Conservation (phyloP, 495 filamentous ascomycete species). For the Penicillium cinerascens region DNA sequence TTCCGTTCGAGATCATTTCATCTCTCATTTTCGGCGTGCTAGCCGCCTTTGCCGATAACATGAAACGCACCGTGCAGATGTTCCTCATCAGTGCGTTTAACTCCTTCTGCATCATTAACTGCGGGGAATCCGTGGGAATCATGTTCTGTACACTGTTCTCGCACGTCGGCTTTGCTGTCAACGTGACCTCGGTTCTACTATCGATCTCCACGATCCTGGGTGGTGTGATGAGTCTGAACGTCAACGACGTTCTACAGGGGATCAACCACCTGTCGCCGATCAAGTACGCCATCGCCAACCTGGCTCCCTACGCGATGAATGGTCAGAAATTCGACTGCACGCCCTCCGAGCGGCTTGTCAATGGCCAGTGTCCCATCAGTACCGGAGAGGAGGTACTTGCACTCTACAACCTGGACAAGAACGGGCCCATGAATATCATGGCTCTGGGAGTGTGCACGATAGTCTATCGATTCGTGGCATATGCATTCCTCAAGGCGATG, state of each 20-base stretch:
- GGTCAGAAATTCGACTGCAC: conserved; percentile 58
- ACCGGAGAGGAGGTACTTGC: conserved; percentile 61
- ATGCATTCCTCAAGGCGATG: conserved; percentile 52
- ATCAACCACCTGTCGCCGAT: conserved; percentile 68
- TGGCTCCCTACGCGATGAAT: conserved; percentile 56
- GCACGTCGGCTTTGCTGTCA: conserved; percentile 72
- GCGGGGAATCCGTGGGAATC: conserved; percentile 73
- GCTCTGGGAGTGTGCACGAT: conserved; percentile 57
- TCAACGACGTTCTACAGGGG: conserved; percentile 61
- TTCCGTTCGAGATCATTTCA: conserved; percentile 65
- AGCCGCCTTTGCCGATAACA: conserved; percentile 55
- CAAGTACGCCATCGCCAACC: conserved; percentile 61
- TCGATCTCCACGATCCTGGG: conserved; percentile 64
- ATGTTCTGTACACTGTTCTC: conserved; percentile 73
- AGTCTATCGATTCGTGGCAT: conserved; percentile 63
- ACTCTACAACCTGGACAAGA: conserved; percentile 59
- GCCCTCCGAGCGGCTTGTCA: conserved; percentile 47
- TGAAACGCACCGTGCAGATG: conserved; percentile 55
- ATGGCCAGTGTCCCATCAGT: conserved; percentile 57
- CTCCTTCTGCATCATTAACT: conserved; percentile 67
- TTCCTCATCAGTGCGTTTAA: conserved; percentile 66
- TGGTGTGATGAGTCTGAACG: conserved; percentile 63
- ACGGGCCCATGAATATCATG: conserved; percentile 54
- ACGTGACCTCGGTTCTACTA: conserved; percentile 60
- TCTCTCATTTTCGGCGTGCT: conserved; percentile 62